Evolutionary conservation across 2,329 filamentous ascomycete genomes (phyloP).

Genomic region (Stemphylium lycopersici): DNA sequence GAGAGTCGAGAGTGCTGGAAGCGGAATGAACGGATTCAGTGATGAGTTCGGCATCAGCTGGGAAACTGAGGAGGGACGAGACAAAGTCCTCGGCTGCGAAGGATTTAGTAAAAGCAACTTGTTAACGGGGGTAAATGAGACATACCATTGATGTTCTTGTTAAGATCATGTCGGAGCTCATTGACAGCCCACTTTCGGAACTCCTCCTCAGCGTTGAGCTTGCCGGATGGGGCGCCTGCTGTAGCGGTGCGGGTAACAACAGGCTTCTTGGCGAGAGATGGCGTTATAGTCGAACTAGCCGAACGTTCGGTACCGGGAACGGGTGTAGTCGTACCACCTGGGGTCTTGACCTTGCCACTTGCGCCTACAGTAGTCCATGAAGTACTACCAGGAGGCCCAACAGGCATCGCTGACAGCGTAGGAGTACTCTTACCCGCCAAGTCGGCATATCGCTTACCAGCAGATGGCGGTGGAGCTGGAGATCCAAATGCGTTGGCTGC

Average conservation of each 20-base stretch:
- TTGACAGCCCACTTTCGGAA: conserved; percentile 91
- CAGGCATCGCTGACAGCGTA: conserved; percentile 38
- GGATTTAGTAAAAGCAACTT: conserved; percentile 21
- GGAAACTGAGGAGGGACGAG: conserved; percentile 74
- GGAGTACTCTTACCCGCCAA: conserved; percentile 78
- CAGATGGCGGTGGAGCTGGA: conserved; percentile 50
- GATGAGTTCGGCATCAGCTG: conserved; percentile 79
- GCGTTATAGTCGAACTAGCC: conserved; percentile 53
- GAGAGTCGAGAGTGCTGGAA: conserved; percentile 88
- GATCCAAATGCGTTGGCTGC: conserved; percentile 53
- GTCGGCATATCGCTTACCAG: conserved; percentile 91
- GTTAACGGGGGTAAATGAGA: conserved; percentile 1
- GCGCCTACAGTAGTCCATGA: conserved; percentile 97
- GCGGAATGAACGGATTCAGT: conserved; percentile 87
- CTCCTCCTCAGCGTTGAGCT: conserved; percentile 78
- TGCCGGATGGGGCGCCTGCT: conserved; percentile 50
- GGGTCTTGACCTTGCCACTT: conserved; percentile 85
- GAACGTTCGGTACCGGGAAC: conserved; percentile 55
- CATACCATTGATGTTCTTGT: conserved; percentile 70
- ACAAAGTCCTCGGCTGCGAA: conserved; percentile 78
- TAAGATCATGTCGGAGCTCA: conserved; percentile 76
- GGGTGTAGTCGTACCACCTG: conserved; percentile 64
- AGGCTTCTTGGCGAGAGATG: conserved; percentile 58
- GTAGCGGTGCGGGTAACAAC: conserved; percentile 59
- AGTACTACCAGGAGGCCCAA: conserved; percentile 53